These are phyloP conservation scores for Cyberlindnera subsufficiens DNA, from an alignment of 805 yeast genomes.

Conservation along the genomic window DNA sequence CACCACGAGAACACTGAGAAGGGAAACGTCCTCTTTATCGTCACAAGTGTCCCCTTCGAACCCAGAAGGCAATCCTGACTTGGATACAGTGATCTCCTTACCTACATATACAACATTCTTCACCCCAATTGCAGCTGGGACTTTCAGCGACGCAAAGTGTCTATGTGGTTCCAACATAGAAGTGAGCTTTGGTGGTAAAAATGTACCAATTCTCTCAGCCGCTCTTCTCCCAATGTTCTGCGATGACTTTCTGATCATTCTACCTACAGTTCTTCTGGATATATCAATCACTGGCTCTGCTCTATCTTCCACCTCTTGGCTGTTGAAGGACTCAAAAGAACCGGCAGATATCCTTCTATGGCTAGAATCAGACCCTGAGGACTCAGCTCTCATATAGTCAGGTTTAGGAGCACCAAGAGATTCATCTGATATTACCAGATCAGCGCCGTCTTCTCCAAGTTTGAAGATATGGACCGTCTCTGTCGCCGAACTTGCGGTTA, in stretches of 20 bases:
- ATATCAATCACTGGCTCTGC: slow-evolving; percentile 65
- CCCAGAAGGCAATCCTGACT: slow-evolving; percentile 18
- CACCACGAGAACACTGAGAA: slow-evolving; percentile 56
- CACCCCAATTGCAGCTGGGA: slow-evolving; percentile 46
- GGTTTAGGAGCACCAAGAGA: slow-evolving; percentile 9
- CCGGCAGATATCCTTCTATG: slow-evolving; percentile 20
- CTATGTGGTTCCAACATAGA: slow-evolving; percentile 85
- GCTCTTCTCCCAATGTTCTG: slow-evolving; percentile 74
- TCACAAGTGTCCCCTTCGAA: slow-evolving; percentile 12
- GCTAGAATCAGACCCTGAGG: slow-evolving; percentile 18
- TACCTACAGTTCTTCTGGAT: slow-evolving; percentile 64
- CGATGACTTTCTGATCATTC: slow-evolving; percentile 72
- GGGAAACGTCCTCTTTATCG: slow-evolving; percentile 26
- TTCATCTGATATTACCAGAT: background rate
- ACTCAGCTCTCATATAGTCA: slow-evolving; percentile 10
- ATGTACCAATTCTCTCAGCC: slow-evolving; percentile 86
- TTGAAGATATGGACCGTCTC: slow-evolving; percentile 92
- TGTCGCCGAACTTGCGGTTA: slow-evolving; percentile 83
- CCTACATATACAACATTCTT: slow-evolving; percentile 47
- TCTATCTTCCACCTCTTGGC: slow-evolving; percentile 14
- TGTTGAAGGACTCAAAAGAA: slow-evolving; percentile 22
- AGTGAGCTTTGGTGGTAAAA: slow-evolving; percentile 71
- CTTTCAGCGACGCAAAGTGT: slow-evolving; percentile 84
- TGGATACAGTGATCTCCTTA: slow-evolving; percentile 20
- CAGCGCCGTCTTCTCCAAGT: slow-evolving; percentile 33